Conservation (phyloP, 257 asterid species). For the Nemophila menziesii region DNA sequence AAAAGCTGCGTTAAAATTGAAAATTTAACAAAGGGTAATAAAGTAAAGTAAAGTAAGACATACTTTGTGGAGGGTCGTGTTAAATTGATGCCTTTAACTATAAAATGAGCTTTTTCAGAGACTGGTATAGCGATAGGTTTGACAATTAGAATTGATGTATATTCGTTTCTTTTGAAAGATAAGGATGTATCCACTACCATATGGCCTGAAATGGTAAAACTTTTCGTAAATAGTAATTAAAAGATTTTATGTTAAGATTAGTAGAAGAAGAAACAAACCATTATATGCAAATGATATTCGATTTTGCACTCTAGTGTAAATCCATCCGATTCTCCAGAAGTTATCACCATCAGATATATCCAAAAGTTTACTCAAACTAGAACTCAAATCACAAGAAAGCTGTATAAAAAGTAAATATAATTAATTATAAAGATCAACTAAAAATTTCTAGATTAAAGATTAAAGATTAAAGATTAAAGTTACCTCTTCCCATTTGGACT, state of each 20-base stretch:
- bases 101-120: slow-evolving; percentile 45
- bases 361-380: slow-evolving; percentile 60
- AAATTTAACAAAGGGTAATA: no score
- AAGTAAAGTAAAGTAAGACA: no score
- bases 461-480: neutral
- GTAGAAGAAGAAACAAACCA: slow-evolving; percentile 26
- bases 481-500: slow-evolving; percentile 81
- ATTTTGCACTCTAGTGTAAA: slow-evolving; percentile 58
- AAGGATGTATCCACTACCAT: slow-evolving; percentile 44
- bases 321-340: slow-evolving; percentile 80
- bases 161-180: slow-evolving; percentile 27
- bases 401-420: no score
- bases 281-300: slow-evolving; percentile 46
- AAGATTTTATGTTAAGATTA: neutral
- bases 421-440: no score
- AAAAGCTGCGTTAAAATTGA: neutral
- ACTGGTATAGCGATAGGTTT: slow-evolving; percentile 65
- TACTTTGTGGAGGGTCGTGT: slow-evolving; percentile 48
- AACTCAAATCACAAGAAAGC: slow-evolving; percentile 54
- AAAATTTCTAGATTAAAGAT: no score
- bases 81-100: slow-evolving; percentile 52
- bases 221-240: neutral
- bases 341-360: slow-evolving; percentile 35
- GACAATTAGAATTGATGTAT: slow-evolving; percentile 37
- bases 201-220: slow-evolving; percentile 43